Evolutionary conservation across 1,284 basidiomycete genomes (phyloP), one percentile per base, ranked within the genome.

Genomic region (Sphaerobolus stellatus): DNA sequence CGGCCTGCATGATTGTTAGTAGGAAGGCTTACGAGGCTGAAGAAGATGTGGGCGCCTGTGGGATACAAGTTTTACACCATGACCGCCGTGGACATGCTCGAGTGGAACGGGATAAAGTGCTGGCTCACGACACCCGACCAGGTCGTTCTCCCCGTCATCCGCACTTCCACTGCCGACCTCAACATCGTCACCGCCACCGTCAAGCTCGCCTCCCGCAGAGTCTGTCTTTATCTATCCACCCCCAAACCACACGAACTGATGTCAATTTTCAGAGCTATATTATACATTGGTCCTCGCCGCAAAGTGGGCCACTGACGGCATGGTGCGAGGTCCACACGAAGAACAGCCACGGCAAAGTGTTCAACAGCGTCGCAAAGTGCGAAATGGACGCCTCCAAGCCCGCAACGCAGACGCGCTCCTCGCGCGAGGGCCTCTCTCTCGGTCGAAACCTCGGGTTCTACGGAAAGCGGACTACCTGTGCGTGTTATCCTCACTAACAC

Each of bases 1-100:
- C 60, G 18, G 58, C 56, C 52, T 57, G 56, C 54, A 58, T 58
- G 46, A 36, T 58, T 52, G 58, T 47, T 24, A 38, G 36, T 22
- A 16, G 33, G 22, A 50, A 20, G 13, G 29, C 20, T 20, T 48
- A 48, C 4, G 45, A 27, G 14, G 45, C 11, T 48, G 18, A 36
- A 36, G 33, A 36, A 36, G 18, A 36, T 18, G 33, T 11, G 18
- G 33, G 33, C 18, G 33, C 33, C 33, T n/a, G n/a, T 36, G 11
- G n/a, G 33, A 36, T 36, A 36, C 33, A 36, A 11, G 33, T 36
- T 11, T n/a, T 36, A 38, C 48, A 14, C 34, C 24, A 1, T 2
- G 22, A 34, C 47, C 5, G 25, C 5, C 20, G 4, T 33, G 11
- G 5, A 29, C 22, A 47, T 48, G 33, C 30, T 48, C n/a, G 29